phyloP scores from a whole-genome alignment of 2,329 filamentous ascomycete species.

The Colletotrichum lentis region DNA sequence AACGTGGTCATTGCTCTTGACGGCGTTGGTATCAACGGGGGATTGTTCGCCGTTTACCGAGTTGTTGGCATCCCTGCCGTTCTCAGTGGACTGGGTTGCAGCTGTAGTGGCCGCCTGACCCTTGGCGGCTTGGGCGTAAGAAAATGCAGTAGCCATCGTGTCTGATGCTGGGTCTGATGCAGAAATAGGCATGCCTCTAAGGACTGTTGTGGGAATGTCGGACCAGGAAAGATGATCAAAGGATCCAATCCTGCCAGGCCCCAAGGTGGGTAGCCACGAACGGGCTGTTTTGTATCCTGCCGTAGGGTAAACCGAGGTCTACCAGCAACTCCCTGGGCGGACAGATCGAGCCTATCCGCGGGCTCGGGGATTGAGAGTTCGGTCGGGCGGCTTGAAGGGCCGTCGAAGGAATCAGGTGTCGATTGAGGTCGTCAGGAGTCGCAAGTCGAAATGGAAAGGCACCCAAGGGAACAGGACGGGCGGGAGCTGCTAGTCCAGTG shows the following conservation, averaged over 20 bases:
- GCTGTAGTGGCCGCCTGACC: conserved; percentile 65
- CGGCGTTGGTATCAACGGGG: conserved; percentile 23
- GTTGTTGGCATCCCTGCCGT: conserved; percentile 42
- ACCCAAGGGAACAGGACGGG: conserved; percentile 11
- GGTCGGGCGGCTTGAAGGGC: conserved; percentile 9
- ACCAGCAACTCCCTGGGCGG: conserved; percentile 31
- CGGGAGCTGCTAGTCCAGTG: conserved; percentile 5
- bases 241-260: conserved; percentile 36
- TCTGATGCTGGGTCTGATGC: conserved; percentile 34
- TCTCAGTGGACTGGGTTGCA: conserved; percentile 44
- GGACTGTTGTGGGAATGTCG: conserved; percentile 20
- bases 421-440: conserved; percentile 19
- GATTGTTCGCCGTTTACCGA: conserved; percentile 33
- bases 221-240: conserved; percentile 32
- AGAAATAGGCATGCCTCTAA: conserved; percentile 35
- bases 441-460: neutral
- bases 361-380: conserved; percentile 24
- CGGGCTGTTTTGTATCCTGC: conserved; percentile 19
- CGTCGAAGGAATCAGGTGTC: conserved; percentile 1
- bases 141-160: conserved; percentile 72
- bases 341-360: conserved; percentile 50
- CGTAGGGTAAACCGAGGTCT: conserved; percentile 29
- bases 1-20: conserved; percentile 15
- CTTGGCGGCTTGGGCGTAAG: conserved; percentile 95
- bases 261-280: conserved; percentile 27